Percentiles rank a stretch among this genome's conserved stretches.
Conservation (phyloP, 1,284 basidiomycete species). For the Coriolopsis trogii region DNA sequence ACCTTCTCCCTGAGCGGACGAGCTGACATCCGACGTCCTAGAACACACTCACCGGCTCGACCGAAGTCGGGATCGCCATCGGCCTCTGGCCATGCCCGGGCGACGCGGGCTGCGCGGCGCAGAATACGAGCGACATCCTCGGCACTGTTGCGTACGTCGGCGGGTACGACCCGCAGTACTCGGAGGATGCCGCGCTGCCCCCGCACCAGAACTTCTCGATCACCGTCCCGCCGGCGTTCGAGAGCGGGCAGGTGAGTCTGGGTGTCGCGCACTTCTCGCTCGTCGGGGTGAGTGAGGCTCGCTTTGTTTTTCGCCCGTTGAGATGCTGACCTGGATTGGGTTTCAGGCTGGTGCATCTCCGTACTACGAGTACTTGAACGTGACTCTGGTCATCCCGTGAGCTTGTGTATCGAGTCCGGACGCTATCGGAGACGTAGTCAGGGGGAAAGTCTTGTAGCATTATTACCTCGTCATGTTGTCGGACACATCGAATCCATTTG, state of each 20-base stretch:
- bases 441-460: not conserved
- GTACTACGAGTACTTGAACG: conserved; percentile 22
- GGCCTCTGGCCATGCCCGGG: conserved; percentile 38
- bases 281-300: conserved; percentile 50
- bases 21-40: conserved; percentile 16
- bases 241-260: conserved; percentile 39
- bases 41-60: conserved; percentile 41
- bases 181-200: conserved; percentile 32
- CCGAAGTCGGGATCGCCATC: conserved; percentile 49
- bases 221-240: conserved; percentile 39
- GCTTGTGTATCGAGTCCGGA: not conserved
- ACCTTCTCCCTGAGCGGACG: not conserved
- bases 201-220: conserved; percentile 57
- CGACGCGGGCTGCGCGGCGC: conserved; percentile 30
- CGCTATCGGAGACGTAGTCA: not conserved
- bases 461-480: not conserved
- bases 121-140: conserved; percentile 35
- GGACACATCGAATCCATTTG: not conserved
- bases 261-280: conserved; percentile 46
- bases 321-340: not conserved
- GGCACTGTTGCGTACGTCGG: conserved; percentile 50
- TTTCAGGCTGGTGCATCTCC: not conserved
- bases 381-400: conserved; percentile 15
- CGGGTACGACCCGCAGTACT: conserved; percentile 42
- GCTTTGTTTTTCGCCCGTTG: not conserved